phyloP scores from a whole-genome alignment of 345 rosid species.

The Corchorus olitorius region DNA sequence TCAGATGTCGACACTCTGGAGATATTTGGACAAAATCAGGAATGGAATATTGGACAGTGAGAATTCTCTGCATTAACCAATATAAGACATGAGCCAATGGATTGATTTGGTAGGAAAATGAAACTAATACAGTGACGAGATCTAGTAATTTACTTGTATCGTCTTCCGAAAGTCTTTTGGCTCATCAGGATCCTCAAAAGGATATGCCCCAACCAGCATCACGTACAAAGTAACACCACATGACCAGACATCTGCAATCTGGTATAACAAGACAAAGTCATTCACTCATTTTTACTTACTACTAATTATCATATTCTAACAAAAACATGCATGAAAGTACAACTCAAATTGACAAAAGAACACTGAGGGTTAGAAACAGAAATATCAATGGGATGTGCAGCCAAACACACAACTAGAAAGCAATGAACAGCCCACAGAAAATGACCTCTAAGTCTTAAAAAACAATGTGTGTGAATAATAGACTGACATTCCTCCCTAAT shows the following conservation, averaged over 20 bases:
- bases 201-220: slow-evolving; percentile 95
- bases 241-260: slow-evolving; percentile 99
- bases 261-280: slow-evolving; percentile 22
- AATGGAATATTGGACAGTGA: slow-evolving; percentile 81
- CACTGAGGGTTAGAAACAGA: no score
- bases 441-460: background rate
- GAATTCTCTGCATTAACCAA: slow-evolving; percentile 63
- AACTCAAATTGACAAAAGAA: background rate
- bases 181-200: slow-evolving; percentile 94
- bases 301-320: background rate
- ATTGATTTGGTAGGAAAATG: background rate
- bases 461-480: slow-evolving; percentile 1
- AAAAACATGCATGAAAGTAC: background rate
- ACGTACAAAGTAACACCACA: slow-evolving; percentile 94
- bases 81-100: background rate
- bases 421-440: no score
- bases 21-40: slow-evolving; percentile 77
- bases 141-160: slow-evolving; percentile 54
- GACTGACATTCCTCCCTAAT: background rate
- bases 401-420: no score
- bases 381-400: background rate
- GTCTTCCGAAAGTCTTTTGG: slow-evolving; percentile 88
- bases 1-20: slow-evolving; percentile 74
- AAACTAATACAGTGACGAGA: background rate
- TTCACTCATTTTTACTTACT: background rate